These are phyloP conservation scores for Phlebiopsis gigantea DNA, from an alignment of 768 basidiomycete genomes.

Conservation along the genomic window DNA sequence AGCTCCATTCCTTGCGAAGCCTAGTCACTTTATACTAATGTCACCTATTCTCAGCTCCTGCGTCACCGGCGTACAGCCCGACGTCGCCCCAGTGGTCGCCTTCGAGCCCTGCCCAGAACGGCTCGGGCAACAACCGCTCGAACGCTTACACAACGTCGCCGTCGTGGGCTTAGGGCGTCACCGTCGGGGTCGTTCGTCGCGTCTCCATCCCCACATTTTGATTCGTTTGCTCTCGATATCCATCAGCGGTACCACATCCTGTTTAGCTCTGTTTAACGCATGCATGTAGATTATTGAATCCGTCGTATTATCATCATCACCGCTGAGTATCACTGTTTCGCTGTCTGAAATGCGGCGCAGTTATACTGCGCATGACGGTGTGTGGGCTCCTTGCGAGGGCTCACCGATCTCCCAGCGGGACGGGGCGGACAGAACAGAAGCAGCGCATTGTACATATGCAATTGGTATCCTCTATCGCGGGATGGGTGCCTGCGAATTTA, in stretches of 20 bases:
- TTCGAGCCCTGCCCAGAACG: conserved; percentile 59
- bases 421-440: too few species aligned
- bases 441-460: too few species aligned
- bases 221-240: conserved; percentile 12
- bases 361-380: too few species aligned
- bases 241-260: conserved; percentile 11
- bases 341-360: too few species aligned
- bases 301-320: neutral
- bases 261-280: conserved; percentile 16
- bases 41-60: conserved; percentile 42
- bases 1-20: conserved; percentile 26
- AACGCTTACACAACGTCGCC: conserved; percentile 44
- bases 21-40: conserved; percentile 28
- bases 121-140: conserved; percentile 25
- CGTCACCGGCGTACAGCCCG: conserved; percentile 83
- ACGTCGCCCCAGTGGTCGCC: conserved; percentile 84
- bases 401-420: too few species aligned
- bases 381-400: too few species aligned
- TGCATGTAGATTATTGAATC: conserved; percentile 17
- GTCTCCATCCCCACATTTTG: conserved; percentile 2
- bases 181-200: neutral
- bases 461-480: too few species aligned
- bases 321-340: neutral
- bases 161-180: conserved; percentile 40
- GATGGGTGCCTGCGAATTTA: too few species aligned